A percentile compares a stretch with the other conserved stretches of the same genome.
Evolutionary conservation across 257 asterid species (phyloP).

Genomic region (Solanum appendiculatum): DNA sequence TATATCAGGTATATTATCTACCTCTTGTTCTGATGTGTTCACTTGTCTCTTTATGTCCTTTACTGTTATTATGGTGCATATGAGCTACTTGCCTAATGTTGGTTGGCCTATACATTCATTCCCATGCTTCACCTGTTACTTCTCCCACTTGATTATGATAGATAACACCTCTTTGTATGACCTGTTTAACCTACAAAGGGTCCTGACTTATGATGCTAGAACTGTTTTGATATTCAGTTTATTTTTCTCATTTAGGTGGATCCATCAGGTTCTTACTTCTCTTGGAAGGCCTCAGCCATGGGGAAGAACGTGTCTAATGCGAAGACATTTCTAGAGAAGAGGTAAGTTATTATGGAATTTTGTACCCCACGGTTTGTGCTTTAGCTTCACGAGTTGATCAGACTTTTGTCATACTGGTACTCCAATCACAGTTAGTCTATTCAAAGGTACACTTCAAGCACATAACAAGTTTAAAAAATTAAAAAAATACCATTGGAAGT

Average conservation of each 20-base stretch:
- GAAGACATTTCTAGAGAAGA: slow-evolving; percentile 92
- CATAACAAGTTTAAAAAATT: not conserved
- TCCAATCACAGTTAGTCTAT: not conserved
- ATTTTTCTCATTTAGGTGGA: slow-evolving; percentile 47
- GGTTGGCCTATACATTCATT: not conserved
- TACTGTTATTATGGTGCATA: not conserved
- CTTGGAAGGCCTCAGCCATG: slow-evolving; percentile 99
- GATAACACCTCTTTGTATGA: not conserved
- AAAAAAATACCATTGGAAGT: not conserved
- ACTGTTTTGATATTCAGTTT: not conserved
- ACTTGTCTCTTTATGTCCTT: not conserved
- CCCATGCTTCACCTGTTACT: not conserved
- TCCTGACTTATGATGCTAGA: not conserved
- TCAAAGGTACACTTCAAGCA: not conserved
- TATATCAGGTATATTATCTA: slow-evolving; percentile 56
- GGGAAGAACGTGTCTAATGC: slow-evolving; percentile 99
- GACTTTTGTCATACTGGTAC: not conserved
- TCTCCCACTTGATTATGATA: not conserved
- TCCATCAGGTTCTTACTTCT: slow-evolving; percentile 97
- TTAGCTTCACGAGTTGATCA: not conserved
- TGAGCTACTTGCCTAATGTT: not conserved
- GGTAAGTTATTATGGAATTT: slow-evolving; percentile 27
- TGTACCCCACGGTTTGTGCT: not conserved
- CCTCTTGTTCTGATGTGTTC: not conserved
- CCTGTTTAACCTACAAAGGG: not conserved